Percentiles rank a stretch among this genome's conserved stretches.
Conservation (phyloP, 306 rosid genomes). For the Corylus avellana region DNA sequence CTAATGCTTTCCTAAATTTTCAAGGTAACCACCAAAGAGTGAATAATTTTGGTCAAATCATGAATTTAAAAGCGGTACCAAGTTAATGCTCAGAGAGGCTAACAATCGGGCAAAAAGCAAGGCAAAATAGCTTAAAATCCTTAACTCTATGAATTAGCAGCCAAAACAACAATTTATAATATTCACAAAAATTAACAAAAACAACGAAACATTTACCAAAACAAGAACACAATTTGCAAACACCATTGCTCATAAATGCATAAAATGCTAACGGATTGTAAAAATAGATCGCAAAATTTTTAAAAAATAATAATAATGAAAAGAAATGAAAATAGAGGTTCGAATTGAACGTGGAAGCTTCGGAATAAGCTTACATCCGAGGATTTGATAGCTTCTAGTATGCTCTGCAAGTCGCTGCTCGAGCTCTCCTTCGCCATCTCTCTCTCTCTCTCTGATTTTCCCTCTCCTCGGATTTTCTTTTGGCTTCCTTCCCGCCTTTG, state of each 20-base stretch:
- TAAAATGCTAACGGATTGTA: neutral
- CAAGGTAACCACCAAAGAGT: neutral
- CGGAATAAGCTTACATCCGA: slow-evolving; percentile 61
- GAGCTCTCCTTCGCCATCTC: slow-evolving; percentile 64
- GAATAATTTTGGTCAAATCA: neutral
- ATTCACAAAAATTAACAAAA: neutral
- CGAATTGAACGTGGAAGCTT: neutral
- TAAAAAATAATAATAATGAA: neutral
- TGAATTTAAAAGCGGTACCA: neutral
- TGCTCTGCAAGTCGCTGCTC: slow-evolving; percentile 44
- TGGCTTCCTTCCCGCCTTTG: slow-evolving; percentile 48
- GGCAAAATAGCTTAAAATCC: neutral
- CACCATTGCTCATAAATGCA: neutral
- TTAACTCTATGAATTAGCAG: neutral
- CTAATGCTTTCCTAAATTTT: neutral
- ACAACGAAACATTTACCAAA: neutral
- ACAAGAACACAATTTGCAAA: neutral
- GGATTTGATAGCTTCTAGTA: slow-evolving; percentile 62
- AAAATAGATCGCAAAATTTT: neutral
- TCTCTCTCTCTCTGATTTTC: slow-evolving; percentile 6
- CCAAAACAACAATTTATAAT: neutral
- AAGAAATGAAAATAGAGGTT: slow-evolving; percentile 10
- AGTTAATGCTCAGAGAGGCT: neutral
- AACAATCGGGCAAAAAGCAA: neutral
- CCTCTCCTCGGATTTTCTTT: neutral